Base-by-base conservation (phyloP, 2,329 filamentous ascomycete species). In the Talaromyces sp. region DNA sequence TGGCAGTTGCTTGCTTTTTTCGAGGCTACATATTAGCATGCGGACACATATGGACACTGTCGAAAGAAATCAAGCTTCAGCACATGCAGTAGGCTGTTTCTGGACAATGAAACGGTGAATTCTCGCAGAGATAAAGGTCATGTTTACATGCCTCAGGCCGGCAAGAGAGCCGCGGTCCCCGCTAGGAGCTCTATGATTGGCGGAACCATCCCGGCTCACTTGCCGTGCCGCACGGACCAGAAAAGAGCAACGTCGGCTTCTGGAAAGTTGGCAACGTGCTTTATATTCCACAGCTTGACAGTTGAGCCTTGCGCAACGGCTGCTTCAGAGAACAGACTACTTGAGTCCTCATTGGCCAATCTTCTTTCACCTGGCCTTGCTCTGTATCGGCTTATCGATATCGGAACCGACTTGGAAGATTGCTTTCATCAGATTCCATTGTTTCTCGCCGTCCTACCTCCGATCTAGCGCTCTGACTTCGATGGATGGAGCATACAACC, bases 401-500 rank as follows among this genome's bases (percentile, higher is more conserved):
- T 21, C 48, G 16, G 16, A 12, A n/a, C n/a, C n/a, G n/a, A n/a
- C n/a, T n/a, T n/a, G n/a, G n/a, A n/a, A n/a, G n/a, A 31, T 50
- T 12, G 46, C 14, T n/a, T 31, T 50, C 46, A 25, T 12, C 21
- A 25, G 23, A 31, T n/a, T 18, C 28, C 9, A 21, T 35, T 12
- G 28, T n/a, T 25, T 48, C 44, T 23, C 18, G 48, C 9, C 9
- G 28, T 8, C 7, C 48, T n/a, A 11, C 48, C 16, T 52, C 5
- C 28, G 48, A n/a, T 33, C 28, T 21, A 3, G 31, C 50, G 28
- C 50, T 23, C 31, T 33, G 48, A 21, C 37, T 31, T 54, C 63
- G 44, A 64, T 63, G 61, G 63, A 64, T 64, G 63, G 63, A 64
- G 63, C 52, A 64, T 58, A 50, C 63, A 58, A 54, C 39, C 59